Percentiles rank a stretch among this genome's conserved stretches.
Evolutionary conservation across 192 early-diverging fungal genomes (phyloP).

Genomic region (Coemansia sp.): DNA sequence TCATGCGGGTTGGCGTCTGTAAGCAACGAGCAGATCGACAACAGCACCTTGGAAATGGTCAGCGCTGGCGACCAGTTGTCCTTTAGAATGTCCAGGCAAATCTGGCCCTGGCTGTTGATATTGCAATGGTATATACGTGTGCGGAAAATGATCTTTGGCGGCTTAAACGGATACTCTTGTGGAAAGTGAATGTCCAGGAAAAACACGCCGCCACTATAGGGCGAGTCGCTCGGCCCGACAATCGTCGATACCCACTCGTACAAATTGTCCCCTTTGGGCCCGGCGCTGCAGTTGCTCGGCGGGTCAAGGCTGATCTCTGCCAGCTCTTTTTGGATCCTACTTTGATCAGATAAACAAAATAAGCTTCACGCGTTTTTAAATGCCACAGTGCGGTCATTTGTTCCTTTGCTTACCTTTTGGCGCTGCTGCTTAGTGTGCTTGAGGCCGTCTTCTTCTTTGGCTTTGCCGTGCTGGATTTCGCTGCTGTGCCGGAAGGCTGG

Average conservation of each 20-base stretch:
- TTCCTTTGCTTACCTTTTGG: conserved; percentile 53
- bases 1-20: conserved; percentile 94
- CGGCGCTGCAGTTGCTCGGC: conserved; percentile 91
- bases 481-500: background rate
- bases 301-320: conserved; percentile 95
- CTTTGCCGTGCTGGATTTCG: conserved; percentile 18
- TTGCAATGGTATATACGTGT: conserved; percentile 98
- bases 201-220: conserved; percentile 89
- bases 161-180: conserved; percentile 93
- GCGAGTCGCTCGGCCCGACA: conserved; percentile 81
- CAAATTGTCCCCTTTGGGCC: conserved; percentile 93
- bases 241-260: conserved; percentile 97
- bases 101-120: conserved; percentile 85
- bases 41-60: conserved; percentile 91
- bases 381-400: background rate
- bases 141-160: conserved; percentile 89
- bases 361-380: conserved; percentile 5
- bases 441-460: conserved; percentile 36
- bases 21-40: conserved; percentile 92
- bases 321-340: conserved; percentile 94
- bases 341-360: conserved; percentile 4
- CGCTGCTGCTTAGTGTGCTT: conserved; percentile 59
- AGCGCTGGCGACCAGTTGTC: conserved; percentile 97
- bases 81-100: conserved; percentile 94
- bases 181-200: conserved; percentile 92